Percentiles rank a stretch among this genome's conserved stretches.
Conservation (phyloP, 2,329 filamentous ascomycete species). For the Paecilomyces sp. region DNA sequence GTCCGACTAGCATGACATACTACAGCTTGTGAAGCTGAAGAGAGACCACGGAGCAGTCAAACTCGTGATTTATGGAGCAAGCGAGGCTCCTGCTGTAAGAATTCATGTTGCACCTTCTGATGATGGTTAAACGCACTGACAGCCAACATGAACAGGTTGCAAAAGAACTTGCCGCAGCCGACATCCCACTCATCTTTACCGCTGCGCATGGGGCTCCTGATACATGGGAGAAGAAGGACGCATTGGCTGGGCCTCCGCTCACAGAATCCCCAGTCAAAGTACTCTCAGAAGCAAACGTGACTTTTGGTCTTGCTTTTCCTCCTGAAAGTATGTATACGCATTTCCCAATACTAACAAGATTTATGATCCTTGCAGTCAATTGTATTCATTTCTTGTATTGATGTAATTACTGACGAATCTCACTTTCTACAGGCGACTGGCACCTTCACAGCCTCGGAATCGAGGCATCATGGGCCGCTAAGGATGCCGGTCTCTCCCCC, state of each 20-base stretch:
- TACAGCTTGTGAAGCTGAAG: slow-evolving; percentile 27
- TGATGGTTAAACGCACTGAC: neutral
- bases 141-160: slow-evolving; percentile 21
- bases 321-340: slow-evolving; percentile 2
- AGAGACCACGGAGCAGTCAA: slow-evolving; percentile 4
- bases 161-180: slow-evolving; percentile 31
- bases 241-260: slow-evolving; percentile 38
- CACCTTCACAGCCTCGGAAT: slow-evolving; percentile 32
- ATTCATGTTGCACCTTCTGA: neutral
- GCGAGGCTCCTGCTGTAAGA: slow-evolving; percentile 24
- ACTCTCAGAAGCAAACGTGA: slow-evolving; percentile 32
- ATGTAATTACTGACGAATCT: slow-evolving; percentile 21
- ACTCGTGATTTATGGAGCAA: slow-evolving; percentile 32
- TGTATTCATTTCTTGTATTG: too few relatives aligned
- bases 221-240: slow-evolving; percentile 30
- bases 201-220: slow-evolving; percentile 25
- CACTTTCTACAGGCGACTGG: slow-evolving; percentile 26
- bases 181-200: slow-evolving; percentile 40
- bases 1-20: slow-evolving; percentile 30
- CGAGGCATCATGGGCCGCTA: slow-evolving; percentile 12
- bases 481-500: slow-evolving; percentile 3
- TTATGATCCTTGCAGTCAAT: too few relatives aligned
- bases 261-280: slow-evolving; percentile 31
- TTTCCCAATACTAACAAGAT: too few relatives aligned
- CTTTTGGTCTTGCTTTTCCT: slow-evolving; percentile 7